Evolutionary conservation across 2,329 filamentous ascomycete genomes (phyloP), one percentile per base, ranked within the genome.

Genomic region (Hypoxylon rubiginosum): DNA sequence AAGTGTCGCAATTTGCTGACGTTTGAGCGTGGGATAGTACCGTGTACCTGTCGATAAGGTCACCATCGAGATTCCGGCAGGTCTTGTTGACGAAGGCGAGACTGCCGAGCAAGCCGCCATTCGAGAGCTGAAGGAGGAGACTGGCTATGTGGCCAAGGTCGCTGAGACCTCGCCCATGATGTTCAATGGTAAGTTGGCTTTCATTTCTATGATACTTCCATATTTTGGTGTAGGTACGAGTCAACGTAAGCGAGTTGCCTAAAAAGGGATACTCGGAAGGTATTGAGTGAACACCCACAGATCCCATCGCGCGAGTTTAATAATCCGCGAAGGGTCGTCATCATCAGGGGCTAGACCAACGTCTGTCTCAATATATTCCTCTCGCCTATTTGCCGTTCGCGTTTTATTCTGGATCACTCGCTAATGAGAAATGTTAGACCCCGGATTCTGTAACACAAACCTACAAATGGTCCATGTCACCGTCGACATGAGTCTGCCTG

Each of bases 381-480:
- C 15, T n/a, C 5, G 15, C 34, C 30, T 28, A 11, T 30, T 19
- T n/a, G 36, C 30, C n/a, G 21, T 30, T 51, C 24, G n/a, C 49
- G 26, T 21, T 30, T 30, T 17, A n/a, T 32, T 7, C 13, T 10
- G 63, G 66, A 65, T 24, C 53, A 57, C 10, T 62, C 71, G 49
- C 70, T 71, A 26, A 73, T 63, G 6, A 58, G 1, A n/a, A 8
- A 36, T 28, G 9, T 43, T 21, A 84, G 84, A 90, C 74, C 87
- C 88, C 3, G 88, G 87, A 10, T 89, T 91, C 76, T 90, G 87
- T 77, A 90, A 89, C 75, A 90, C 88, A 4, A 91, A 90, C 72
- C 79, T 90, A 45, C 84, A 85, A 58, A 90, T 91, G 85, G 88
- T 94, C 13, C 91, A 94, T 74, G 87, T 94, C 45, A 85, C 83